phyloP scores from a whole-genome alignment of 805 yeast genomes.

The Suhomyces xylopsoci region DNA sequence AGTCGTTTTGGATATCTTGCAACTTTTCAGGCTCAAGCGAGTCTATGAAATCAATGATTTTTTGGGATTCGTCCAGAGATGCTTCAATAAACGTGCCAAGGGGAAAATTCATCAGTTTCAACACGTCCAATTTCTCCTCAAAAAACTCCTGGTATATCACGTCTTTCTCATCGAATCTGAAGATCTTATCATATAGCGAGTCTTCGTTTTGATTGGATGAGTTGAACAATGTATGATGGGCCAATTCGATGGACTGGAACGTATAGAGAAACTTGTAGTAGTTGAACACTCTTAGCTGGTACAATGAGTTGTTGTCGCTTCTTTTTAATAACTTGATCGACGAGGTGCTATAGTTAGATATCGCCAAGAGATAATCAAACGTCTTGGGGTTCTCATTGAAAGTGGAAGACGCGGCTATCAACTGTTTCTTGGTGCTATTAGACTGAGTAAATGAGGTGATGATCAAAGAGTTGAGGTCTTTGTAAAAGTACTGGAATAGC shows the following conservation, averaged over 20 bases:
- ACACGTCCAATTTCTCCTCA: constrained; percentile 28
- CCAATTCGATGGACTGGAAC: constrained; percentile 30
- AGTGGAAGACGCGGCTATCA: constrained; percentile 26
- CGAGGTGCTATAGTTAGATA: constrained; percentile 36
- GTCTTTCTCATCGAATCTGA: constrained; percentile 38
- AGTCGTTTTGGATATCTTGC: constrained; percentile 14
- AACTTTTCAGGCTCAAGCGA: constrained; percentile 15
- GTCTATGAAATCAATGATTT: constrained; percentile 15
- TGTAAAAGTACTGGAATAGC: constrained; percentile 34
- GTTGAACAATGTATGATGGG: constrained; percentile 29
- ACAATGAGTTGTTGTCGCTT: constrained; percentile 34
- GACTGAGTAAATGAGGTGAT: constrained; percentile 35
- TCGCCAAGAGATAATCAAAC: constrained; percentile 41
- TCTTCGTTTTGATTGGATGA: constrained; percentile 26
- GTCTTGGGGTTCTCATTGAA: constrained; percentile 28
- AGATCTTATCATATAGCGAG: constrained; percentile 36
- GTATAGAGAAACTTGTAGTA: constrained; percentile 38
- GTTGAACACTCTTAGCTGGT: constrained; percentile 40
- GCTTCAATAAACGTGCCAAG: constrained; percentile 29
- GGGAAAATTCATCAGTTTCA: constrained; percentile 25
- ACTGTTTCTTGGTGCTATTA: constrained; percentile 37
- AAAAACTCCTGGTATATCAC: constrained; percentile 33
- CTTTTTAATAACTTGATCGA: constrained; percentile 36
- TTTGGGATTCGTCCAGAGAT: background rate
- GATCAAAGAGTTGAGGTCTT: constrained; percentile 35